Conservation (phyloP, 78 protist genomes). For the Dictyostelium capitatum region DNA sequence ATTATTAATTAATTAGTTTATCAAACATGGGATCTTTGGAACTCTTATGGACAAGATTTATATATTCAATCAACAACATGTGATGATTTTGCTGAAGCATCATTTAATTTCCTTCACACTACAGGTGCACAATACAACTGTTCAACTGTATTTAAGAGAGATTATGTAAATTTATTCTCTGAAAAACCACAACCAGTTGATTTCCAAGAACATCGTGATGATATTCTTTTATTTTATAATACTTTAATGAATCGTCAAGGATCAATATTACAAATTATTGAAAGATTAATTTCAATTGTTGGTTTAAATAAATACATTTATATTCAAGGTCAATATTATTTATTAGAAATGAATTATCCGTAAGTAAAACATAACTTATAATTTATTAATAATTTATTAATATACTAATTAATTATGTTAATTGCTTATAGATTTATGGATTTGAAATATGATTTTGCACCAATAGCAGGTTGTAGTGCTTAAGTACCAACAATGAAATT, state of each 20-base stretch:
- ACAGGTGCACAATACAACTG: constrained; percentile 34
- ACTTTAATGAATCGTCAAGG: background rate
- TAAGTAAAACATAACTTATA: too few relatives aligned
- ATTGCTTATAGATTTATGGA: constrained; percentile 18
- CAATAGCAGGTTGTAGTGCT: constrained; percentile 42
- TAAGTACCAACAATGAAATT: too few relatives aligned
- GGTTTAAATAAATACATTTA: constrained; percentile 54
- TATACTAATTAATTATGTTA: too few relatives aligned
- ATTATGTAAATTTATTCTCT: constrained; percentile 48
- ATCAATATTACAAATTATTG: constrained; percentile 24
- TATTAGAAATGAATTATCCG: constrained; percentile 43
- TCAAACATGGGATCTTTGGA: constrained; percentile 80
- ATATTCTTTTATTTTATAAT: constrained; percentile 28
- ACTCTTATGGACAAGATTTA: constrained; percentile 24
- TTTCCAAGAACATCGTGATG: constrained; percentile 3
- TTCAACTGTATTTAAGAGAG: constrained; percentile 57
- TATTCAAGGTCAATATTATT: constrained; percentile 21
- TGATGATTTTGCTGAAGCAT: constrained; percentile 61
- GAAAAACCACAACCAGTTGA: constrained; percentile 58
- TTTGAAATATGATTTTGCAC: constrained; percentile 36
- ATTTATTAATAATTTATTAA: too few relatives aligned
- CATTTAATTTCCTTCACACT: background rate
- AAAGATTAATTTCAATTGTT: constrained; percentile 19
- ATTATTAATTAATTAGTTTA: constrained; percentile 29
- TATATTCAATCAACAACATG: constrained; percentile 54